phyloP scores from a whole-genome alignment of 2,329 filamentous ascomycete species.

The Talaromyces sp. region DNA sequence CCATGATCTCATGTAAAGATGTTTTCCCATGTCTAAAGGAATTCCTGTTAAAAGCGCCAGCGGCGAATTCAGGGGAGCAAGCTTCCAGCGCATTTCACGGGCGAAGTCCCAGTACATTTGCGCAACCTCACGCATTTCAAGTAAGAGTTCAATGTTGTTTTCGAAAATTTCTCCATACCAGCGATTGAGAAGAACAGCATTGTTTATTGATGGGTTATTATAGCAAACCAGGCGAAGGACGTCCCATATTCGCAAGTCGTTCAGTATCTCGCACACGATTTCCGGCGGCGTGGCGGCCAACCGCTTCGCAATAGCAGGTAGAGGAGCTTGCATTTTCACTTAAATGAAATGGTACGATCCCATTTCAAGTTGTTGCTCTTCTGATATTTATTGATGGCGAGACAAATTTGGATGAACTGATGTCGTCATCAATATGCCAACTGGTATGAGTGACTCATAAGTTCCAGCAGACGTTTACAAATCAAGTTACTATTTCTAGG shows the following conservation, averaged over 20 bases:
- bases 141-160: not conserved
- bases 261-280: constrained; percentile 17
- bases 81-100: not conserved
- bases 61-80: not conserved
- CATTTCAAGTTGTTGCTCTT: not conserved
- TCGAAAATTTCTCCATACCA: not conserved
- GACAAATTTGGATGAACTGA: too few relatives aligned
- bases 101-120: constrained; percentile 8
- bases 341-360: not conserved
- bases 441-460: not conserved
- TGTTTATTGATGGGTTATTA: constrained; percentile 9
- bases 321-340: not conserved
- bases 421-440: not conserved
- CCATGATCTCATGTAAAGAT: not conserved
- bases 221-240: constrained; percentile 13
- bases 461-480: not conserved
- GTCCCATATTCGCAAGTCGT: constrained; percentile 18
- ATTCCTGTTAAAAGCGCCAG: not conserved
- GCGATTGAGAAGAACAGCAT: not conserved
- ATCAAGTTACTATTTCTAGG: too few relatives aligned
- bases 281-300: constrained; percentile 15
- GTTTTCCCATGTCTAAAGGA: too few relatives aligned
- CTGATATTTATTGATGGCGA: not conserved
- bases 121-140: constrained; percentile 3
- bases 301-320: constrained; percentile 3